Evolutionary conservation across 371 early-diverging fungal species (phyloP), one percentile per base, ranked within the genome.

Genomic region (Apophysomyces sp.): DNA sequence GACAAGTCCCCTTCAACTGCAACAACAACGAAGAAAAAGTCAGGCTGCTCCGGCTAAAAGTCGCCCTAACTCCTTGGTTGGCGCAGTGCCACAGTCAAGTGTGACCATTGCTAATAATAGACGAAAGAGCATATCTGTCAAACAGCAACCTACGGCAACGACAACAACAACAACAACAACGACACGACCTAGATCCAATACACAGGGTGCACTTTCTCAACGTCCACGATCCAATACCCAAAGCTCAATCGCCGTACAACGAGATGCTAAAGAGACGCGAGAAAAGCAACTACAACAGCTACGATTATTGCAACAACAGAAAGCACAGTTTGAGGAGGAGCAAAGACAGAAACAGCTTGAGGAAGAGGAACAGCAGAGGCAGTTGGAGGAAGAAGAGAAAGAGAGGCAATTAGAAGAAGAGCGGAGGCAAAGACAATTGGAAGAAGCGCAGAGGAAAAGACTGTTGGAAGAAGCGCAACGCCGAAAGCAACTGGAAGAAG

Each of bases 251-350:
- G 66, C 67, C 11, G 37, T 30, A n/a, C 36, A 57, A 34, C 64
- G 54, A 11, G 57, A 57, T 24, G 32, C 32, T 30, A 61, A 64
- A 57, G 66, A 66, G 8, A 53, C 34, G 2, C 65, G 66, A 27
- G 69, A 68, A 12, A 69, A 66, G 9, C 68, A 72, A 32, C 29
- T 72, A 3, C 66, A 66, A 24, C 69, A 72, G 26, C 9, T 72
- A 18, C 62, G 66, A 15, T 13, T 63, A 15, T 58, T 62, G 9
- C 72, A 71, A 15, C 66, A 65, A 26, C 61, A 66, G 54, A 32
- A 57, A 24, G 60, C 51, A 26, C 51, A 61, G 55, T 28, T 18
- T 6, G 57, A 57, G 16, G 27, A 27, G 41, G 57, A 62, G 37
- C 62, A 60, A 55, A 59, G 28, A 30, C 65, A 65, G 52, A 44